These are phyloP conservation scores for Amanita rubescens DNA, from an alignment of 768 basidiomycete species.

Conservation along the genomic window DNA sequence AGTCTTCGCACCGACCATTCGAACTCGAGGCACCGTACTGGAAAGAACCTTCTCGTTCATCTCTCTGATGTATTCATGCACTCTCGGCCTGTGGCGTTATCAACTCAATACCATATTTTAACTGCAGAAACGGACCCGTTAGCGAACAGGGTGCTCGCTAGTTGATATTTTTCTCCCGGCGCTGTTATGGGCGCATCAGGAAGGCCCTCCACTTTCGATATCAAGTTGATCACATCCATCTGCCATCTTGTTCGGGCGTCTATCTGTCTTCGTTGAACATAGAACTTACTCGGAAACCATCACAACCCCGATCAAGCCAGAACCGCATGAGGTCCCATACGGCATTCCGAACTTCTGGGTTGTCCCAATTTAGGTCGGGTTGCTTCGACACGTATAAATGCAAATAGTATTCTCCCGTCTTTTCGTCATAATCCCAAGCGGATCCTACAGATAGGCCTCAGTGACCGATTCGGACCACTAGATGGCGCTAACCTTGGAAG, in stretches of 20 bases:
- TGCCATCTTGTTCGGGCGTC: conserved; percentile 12
- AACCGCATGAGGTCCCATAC: conserved; percentile 62
- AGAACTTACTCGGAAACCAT: conserved; percentile 60
- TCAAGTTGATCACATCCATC: conserved; percentile 69
- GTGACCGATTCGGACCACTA: neutral
- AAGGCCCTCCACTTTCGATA: conserved; percentile 54
- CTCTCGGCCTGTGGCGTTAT: conserved; percentile 38
- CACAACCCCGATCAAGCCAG: conserved; percentile 69
- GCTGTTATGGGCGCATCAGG: conserved; percentile 59
- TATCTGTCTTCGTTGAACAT: neutral
- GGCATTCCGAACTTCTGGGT: conserved; percentile 48
- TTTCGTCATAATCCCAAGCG: conserved; percentile 64
- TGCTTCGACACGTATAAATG: conserved; percentile 61
- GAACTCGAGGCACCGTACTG: conserved; percentile 29
- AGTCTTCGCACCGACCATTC: neutral
- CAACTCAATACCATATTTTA: neutral
- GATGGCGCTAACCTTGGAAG: conserved; percentile 45
- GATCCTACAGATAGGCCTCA: conserved; percentile 32
- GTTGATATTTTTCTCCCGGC: conserved; percentile 44
- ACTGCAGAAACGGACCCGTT: conserved; percentile 44
- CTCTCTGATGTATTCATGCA: conserved; percentile 62
- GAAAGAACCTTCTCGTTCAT: conserved; percentile 58
- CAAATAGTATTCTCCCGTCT: conserved; percentile 63
- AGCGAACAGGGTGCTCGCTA: conserved; percentile 43
- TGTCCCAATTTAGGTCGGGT: conserved; percentile 77